Evolutionary conservation across 768 basidiomycete species (phyloP), one percentile per base, ranked within the genome.

Genomic region (Goffeauzyma gilvescens): DNA sequence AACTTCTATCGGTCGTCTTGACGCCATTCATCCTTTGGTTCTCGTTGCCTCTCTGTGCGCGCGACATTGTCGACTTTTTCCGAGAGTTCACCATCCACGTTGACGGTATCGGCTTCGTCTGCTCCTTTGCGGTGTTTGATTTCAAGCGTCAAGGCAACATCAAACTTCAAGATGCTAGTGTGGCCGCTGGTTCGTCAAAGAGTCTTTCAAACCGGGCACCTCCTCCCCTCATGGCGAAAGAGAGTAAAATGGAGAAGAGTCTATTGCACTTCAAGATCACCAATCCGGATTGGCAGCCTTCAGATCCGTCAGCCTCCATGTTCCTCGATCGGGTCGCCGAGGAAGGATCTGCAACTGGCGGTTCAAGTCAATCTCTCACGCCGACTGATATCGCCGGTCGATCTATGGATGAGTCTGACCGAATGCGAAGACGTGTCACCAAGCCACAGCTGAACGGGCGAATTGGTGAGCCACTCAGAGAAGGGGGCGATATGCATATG

Each of bases 61-160:
- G 82, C 7, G 79, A 78, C 0, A 81, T 96, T 51, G 74, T 98
- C 48, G 93, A 98, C 59, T 96, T 98, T 60, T 96, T 98, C 73
- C 76, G 90, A 24, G 90, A 96, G 63, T 98, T 95, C 59, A 81
- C 86, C 0, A 80, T 98, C 1, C 90, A 96, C 62, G 80, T 98
- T 17, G 89, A 95, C 46, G 85, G 89, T 0, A 72, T 93, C 2
- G 93, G 93, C 4, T 90, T 93, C 55, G 82, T 98, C 15, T 96
- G 93, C 58, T 87, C 83, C 43, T 98, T 96, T 63, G 93, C 93
- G 3, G 89, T 90, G 46, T 98, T 98, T 60, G 89, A 96, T 61
- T 96, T 98, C 62, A 78, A 86, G 66, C 68, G 86, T 42, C 86
- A 93, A 49, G 86, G 87, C 0, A 89, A 89, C 60, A 72, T 85